phyloP scores from a whole-genome alignment of 2,329 filamentous ascomycete species.

The Microsporum ferrugineum region DNA sequence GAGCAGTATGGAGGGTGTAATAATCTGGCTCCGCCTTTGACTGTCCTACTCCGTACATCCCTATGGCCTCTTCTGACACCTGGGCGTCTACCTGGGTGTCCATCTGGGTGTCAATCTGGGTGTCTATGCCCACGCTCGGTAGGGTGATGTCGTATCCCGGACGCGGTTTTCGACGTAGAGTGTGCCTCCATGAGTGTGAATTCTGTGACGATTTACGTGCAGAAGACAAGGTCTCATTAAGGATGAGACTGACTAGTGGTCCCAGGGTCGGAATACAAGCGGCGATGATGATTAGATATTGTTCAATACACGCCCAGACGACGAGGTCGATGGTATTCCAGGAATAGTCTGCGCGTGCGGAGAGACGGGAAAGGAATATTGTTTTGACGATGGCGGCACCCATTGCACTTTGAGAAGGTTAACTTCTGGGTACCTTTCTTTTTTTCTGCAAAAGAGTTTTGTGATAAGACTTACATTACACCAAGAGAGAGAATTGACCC shows the following conservation, averaged over 20 bases:
- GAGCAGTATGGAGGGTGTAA: too few species aligned
- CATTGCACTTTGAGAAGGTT: constrained; percentile 4
- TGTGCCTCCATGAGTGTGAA: background rate
- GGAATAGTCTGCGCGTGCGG: constrained; percentile 8
- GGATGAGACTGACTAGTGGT: constrained; percentile 3
- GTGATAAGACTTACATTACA: constrained; percentile 4
- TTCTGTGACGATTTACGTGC: background rate
- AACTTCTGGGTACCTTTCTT: background rate
- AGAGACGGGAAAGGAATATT: constrained; percentile 5
- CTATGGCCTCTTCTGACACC: too few species aligned
- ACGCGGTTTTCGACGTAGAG: background rate
- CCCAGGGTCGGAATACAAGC: constrained; percentile 11
- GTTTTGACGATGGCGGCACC: constrained; percentile 10
- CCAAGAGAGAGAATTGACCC: constrained; percentile 8
- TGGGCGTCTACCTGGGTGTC: too few species aligned
- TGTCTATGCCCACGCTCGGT: background rate
- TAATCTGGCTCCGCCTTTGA: too few species aligned
- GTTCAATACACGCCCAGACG: constrained; percentile 9
- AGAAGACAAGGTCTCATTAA: background rate
- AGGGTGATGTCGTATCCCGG: background rate
- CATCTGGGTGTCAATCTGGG: background rate
- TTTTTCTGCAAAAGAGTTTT: background rate
- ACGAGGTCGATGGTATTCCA: constrained; percentile 7
- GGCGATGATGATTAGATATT: constrained; percentile 14
- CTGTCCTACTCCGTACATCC: too few species aligned